Base-by-base conservation (phyloP, 345 rosid genomes). In the Nasturtium officinale region DNA sequence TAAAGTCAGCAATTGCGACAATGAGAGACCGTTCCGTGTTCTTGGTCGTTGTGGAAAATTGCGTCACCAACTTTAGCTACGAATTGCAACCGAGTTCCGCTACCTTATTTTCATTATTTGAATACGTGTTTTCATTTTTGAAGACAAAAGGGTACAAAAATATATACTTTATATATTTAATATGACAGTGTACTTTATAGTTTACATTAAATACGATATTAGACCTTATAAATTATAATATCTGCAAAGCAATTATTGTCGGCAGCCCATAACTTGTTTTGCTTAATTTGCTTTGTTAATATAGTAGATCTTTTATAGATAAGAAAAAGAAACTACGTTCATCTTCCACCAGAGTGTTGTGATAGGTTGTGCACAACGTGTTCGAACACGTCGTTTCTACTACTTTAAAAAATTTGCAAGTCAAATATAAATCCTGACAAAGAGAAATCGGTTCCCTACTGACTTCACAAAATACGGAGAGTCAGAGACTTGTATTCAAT, bases 211-310 rank as follows among this genome's bases (percentile, higher is more conserved):
- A 53, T 54, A 26, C 3, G 29, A 65, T 38, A 21, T 18, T 48
- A 66, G 4, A 50, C 21, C 28, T 52, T 50, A 74, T 65, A 59
- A 59, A 40, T n/a, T 58, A 74, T 51, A 51, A 65, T 60, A 60
- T 75, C 68, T 67, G 2, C 56, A 8, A 32, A 30, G 13, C 40
- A 52, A 32, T 53, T n/a, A 33, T 33, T 69, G 74, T 69, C 79
- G 74, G 65, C 43, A 76, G 50, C 70, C 70, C 79, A 76, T 76
- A 59, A 69, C 58, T 30, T 76, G 29, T 68, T 42, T 52, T 68
- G 30, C 62, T 51, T 60, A 51, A 52, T 9, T 47, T 8, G 7
- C 20, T 9, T 47, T 8, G 7, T n/a, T 58, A 67, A n/a, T 40
- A 52, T 43, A 25, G 25, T 66, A 37, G 51, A 50, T 48, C 25